A percentile compares a stretch with the other conserved stretches of the same genome.
Conservation (phyloP, 179 eudicot genomes). For the Silene noctiflora region DNA sequence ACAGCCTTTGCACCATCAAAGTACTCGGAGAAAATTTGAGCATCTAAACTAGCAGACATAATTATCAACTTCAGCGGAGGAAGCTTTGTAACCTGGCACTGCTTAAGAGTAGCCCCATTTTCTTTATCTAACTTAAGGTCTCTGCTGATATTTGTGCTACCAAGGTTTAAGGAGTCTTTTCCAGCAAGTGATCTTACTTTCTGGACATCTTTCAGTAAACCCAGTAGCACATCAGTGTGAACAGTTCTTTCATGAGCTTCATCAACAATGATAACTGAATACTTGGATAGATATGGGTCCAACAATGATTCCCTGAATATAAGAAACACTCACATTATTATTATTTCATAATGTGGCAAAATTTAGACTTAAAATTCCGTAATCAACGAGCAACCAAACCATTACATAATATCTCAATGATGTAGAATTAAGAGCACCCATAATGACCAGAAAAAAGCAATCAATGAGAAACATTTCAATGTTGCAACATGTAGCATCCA, state of each 20-base stretch:
- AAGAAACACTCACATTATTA: constrained; percentile 29
- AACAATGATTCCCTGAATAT: constrained; percentile 85
- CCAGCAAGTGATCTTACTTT: constrained; percentile 53
- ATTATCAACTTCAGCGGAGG: constrained; percentile 74
- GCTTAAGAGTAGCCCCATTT: constrained; percentile 38
- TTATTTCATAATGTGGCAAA: constrained; percentile 3
- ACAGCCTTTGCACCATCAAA: constrained; percentile 89
- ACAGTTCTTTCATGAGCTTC: constrained; percentile 99
- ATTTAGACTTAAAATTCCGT: neutral
- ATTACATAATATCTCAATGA: constrained; percentile 13
- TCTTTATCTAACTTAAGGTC: constrained; percentile 34
- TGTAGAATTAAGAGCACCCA: neutral
- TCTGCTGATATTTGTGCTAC: constrained; percentile 27
- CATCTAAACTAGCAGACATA: constrained; percentile 99
- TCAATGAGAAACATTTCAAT: neutral
- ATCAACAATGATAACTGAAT: constrained; percentile 86
- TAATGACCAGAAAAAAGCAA: neutral
- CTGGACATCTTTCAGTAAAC: constrained; percentile 79
- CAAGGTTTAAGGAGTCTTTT: constrained; percentile 25
- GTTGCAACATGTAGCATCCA: neutral
- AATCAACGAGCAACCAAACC: neutral
- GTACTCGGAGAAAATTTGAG: constrained; percentile 77
- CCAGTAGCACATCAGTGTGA: constrained; percentile 94
- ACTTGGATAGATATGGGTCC: constrained; percentile 81
- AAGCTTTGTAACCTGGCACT: constrained; percentile 37